Evolutionary conservation across 2,329 filamentous ascomycete species (phyloP), one percentile per base, ranked within the genome.

Genomic region (Fusarium papillatum): DNA sequence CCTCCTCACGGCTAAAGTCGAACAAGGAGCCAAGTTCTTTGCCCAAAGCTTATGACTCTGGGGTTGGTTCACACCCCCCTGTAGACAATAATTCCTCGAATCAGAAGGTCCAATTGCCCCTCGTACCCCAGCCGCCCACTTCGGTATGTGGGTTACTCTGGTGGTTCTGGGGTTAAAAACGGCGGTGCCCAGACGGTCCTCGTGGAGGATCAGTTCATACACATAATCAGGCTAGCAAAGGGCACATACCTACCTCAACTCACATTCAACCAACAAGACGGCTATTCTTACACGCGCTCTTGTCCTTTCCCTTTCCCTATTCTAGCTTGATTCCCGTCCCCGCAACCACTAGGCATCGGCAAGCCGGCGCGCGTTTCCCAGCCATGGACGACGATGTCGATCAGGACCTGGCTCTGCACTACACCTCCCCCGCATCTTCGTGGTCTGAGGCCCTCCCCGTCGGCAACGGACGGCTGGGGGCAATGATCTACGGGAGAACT

Each of bases 401-500:
- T 55, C 68, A 67, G 38, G 68, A 62, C 59, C 68, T 79, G 22
- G 64, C 70, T 11, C 69, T 80, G 38, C 78, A 80, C 65, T 80
- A 80, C 62, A 50, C 34, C 64, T 36, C 64, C 61, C 79, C 80
- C 67, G 80, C 80, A 66, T 71, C 70, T 8, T 68, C 73, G 19
- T 82, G 79, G 78, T 55, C 75, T 41, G 74, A 81, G 64, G 85
- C 87, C 17, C 80, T 89, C 1, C 87, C 88, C 2, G 83, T 89
- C 66, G 87, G 88, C 4, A 89, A 89, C 74, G 87, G 88, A 14
- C 83, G 87, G 22, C 68, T 84, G 2, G 82, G 81, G 7, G 80
- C 77, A 5, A 88, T 88, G 83, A 74, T 88, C 31, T 85, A 86
- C 71, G 87, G 87, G 16, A 83, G 85, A 16, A 78, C 82, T 16